These are phyloP conservation scores for Asterella californica DNA, from an alignment of 225 moss, liverwort and hornwort species.

Conservation along the genomic window DNA sequence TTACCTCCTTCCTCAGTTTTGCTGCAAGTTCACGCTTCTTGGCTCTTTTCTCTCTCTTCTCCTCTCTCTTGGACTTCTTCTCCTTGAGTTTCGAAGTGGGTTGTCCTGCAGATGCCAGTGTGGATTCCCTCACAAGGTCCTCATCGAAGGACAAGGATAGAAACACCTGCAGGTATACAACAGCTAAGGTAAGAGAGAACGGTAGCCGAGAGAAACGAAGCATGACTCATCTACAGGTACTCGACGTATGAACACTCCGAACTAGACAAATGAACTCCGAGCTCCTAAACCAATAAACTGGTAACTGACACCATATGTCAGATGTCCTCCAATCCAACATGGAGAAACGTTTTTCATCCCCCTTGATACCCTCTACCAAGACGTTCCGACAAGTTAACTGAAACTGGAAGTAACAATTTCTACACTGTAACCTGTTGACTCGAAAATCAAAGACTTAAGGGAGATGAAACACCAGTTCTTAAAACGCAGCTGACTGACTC, in stretches of 20 bases:
- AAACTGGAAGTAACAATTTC: neutral
- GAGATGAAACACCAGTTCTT: neutral
- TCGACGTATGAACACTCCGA: neutral
- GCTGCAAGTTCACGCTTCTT: slow-evolving; percentile 88
- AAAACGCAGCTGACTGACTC: neutral
- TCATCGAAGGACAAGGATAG: slow-evolving; percentile 75
- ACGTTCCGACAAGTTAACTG: neutral
- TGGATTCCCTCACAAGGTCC: slow-evolving; percentile 64
- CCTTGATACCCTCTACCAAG: neutral
- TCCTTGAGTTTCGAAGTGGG: slow-evolving; percentile 43
- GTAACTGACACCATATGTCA: no score
- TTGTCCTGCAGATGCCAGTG: slow-evolving; percentile 41
- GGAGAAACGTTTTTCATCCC: neutral
- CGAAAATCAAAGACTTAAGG: neutral
- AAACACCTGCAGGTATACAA: slow-evolving; percentile 58
- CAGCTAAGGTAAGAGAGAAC: neutral
- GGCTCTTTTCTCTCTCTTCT: slow-evolving; percentile 78
- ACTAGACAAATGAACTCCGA: neutral
- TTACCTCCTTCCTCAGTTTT: slow-evolving; percentile 89
- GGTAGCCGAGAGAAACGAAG: no score
- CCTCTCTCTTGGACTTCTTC: slow-evolving; percentile 75
- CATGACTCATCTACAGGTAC: no score
- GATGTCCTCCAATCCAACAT: neutral
- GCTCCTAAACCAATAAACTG: no score
- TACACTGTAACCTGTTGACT: neutral